Conservation (phyloP, 2,329 filamentous ascomycete genomes). For the Anthostomella pinea region DNA sequence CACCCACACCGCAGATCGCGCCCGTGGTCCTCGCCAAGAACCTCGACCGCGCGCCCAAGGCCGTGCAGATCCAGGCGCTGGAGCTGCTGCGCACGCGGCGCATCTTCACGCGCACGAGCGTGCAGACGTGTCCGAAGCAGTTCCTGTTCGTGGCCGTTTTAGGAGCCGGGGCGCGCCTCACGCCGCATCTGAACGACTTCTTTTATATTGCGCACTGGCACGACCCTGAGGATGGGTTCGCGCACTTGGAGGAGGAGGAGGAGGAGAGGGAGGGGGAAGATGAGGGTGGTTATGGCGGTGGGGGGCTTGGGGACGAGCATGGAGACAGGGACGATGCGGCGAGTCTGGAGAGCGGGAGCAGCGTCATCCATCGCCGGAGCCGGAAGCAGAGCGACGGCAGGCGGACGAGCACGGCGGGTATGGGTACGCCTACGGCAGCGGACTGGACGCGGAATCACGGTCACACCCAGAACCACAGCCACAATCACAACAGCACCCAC, state of each 20-base stretch:
- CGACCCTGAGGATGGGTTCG: constrained; percentile 66
- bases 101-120: constrained; percentile 71
- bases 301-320: constrained; percentile 20
- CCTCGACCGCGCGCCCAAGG: constrained; percentile 68
- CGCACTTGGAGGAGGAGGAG: constrained; percentile 66
- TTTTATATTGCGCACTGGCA: constrained; percentile 90
- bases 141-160: constrained; percentile 82
- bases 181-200: constrained; percentile 69
- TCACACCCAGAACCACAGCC: neutral
- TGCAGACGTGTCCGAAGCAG: constrained; percentile 70
- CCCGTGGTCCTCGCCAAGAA: constrained; percentile 82
- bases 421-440: too few species aligned
- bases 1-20: constrained; percentile 51
- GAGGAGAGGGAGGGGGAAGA: constrained; percentile 33
- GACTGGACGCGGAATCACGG: too few species aligned
- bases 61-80: constrained; percentile 77
- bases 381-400: too few species aligned
- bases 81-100: constrained; percentile 78
- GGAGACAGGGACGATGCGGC: constrained; percentile 10
- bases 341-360: constrained; percentile 21
- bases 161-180: constrained; percentile 42
- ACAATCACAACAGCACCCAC: neutral
- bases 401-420: too few species aligned
- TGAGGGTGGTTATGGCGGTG: constrained; percentile 3
- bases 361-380: too few species aligned